Percentiles rank a stretch among this genome's conserved stretches.
Conservation (phyloP, 768 basidiomycete species). For the Lactarius hengduanensis region DNA sequence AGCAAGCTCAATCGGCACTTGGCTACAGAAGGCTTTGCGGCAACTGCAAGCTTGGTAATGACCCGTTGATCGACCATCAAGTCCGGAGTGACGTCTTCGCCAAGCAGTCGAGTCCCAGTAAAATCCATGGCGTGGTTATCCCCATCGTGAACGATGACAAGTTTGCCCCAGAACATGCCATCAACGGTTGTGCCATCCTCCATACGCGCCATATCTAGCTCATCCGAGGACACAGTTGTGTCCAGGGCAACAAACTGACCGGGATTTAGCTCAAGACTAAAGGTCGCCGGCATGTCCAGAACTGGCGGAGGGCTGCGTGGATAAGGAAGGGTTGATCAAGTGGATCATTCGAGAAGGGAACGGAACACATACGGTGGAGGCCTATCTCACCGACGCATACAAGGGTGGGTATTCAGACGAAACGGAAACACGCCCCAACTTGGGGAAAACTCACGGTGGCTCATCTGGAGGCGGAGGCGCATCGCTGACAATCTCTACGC, state of each 20-base stretch:
- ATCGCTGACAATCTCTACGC: constrained; percentile 85
- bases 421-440: background rate
- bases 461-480: constrained; percentile 83
- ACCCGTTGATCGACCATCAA: constrained; percentile 75
- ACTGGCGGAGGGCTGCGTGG: constrained; percentile 60
- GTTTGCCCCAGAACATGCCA: constrained; percentile 85
- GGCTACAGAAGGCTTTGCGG: constrained; percentile 70
- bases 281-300: constrained; percentile 82
- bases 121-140: constrained; percentile 83
- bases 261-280: constrained; percentile 76
- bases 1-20: constrained; percentile 75
- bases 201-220: constrained; percentile 89
- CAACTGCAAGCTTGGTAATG: constrained; percentile 72
- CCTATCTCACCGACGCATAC: constrained; percentile 32
- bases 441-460: constrained; percentile 59
- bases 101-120: constrained; percentile 68
- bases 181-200: constrained; percentile 86
- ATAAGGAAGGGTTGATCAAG: background rate
- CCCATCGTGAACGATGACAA: constrained; percentile 75
- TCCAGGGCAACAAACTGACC: constrained; percentile 81
- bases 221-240: constrained; percentile 71
- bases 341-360: background rate
- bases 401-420: background rate
- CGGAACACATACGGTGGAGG: constrained; percentile 48
- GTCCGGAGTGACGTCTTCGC: constrained; percentile 62